Evolutionary conservation across 345 rosid species (phyloP).

Genomic region (Aquilaria malaccensis): DNA sequence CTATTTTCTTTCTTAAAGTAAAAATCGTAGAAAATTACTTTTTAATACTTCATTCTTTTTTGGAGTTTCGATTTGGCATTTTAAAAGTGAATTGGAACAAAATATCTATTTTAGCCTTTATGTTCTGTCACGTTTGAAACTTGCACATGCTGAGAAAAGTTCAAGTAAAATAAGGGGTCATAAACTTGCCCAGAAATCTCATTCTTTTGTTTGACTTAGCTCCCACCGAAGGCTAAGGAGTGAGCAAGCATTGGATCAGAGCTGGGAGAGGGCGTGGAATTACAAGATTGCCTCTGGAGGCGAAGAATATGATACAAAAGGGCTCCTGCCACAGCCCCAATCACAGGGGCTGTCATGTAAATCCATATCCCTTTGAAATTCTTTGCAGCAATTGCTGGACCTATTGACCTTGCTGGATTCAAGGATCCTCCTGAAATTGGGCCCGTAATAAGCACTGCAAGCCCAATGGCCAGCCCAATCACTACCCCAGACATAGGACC

Average conservation of each 20-base stretch:
- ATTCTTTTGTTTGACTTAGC: conserved; percentile 3
- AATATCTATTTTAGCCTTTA: too few relatives aligned
- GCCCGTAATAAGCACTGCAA: conserved; percentile 78
- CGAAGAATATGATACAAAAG: conserved; percentile 36
- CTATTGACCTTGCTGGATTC: conserved; percentile 90
- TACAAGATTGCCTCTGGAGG: conserved; percentile 24
- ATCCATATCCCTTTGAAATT: conserved; percentile 69
- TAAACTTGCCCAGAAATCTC: not conserved
- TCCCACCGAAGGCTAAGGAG: conserved; percentile 11
- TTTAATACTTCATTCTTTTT: too few relatives aligned
- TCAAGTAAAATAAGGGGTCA: too few relatives aligned
- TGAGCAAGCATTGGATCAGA: conserved; percentile 17
- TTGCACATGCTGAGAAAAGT: too few relatives aligned
- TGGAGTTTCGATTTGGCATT: too few relatives aligned
- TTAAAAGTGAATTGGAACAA: too few relatives aligned
- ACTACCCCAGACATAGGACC: conserved; percentile 57
- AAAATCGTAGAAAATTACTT: too few relatives aligned
- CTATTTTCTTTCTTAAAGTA: too few relatives aligned
- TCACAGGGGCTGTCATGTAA: conserved; percentile 59
- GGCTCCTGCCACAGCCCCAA: conserved; percentile 61
- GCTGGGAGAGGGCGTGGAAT: conserved; percentile 26
- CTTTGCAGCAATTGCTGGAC: conserved; percentile 78
- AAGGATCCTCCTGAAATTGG: conserved; percentile 91
- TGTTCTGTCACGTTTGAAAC: too few relatives aligned
- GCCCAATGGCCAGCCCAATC: conserved; percentile 58